These are phyloP conservation scores for Monoraphidium neglectum DNA, from an alignment of 139 green algal species.

Conservation along the genomic window DNA sequence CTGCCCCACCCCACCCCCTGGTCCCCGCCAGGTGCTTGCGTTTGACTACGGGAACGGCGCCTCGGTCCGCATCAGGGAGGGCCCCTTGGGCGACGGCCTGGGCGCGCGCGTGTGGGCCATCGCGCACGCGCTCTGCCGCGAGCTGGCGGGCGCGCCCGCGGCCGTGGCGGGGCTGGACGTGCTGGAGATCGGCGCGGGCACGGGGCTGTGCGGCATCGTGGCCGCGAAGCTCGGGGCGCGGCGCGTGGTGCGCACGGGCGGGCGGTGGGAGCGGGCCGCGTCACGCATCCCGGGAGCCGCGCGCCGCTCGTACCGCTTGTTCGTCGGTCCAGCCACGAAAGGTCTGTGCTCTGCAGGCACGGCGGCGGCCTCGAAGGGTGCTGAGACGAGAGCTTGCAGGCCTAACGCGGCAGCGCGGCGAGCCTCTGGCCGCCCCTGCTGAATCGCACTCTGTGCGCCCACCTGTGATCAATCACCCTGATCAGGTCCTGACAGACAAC, in stretches of 20 bases:
- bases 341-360: neutral
- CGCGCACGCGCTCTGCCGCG: conserved; percentile 53
- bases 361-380: neutral
- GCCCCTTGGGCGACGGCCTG: conserved; percentile 73
- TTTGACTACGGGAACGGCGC: conserved; percentile 48
- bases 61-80: conserved; percentile 59
- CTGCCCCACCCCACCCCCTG: too few species aligned
- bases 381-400: neutral
- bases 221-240: conserved; percentile 69
- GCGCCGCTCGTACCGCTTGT: neutral
- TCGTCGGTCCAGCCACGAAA: neutral
- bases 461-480: neutral
- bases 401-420: too few species aligned
- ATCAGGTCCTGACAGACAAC: conserved; percentile 74
- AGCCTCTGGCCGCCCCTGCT: neutral
- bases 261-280: neutral
- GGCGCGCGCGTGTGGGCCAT: conserved; percentile 78
- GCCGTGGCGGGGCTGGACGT: conserved; percentile 57
- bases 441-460: neutral
- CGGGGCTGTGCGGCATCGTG: conserved; percentile 74
- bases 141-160: conserved; percentile 49
- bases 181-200: conserved; percentile 81
- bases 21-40: conserved; percentile 45
- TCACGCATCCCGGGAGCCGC: neutral
- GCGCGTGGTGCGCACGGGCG: conserved; percentile 23